phyloP scores from a whole-genome alignment of 2,329 filamentous ascomycete genomes.

The Trichophyton verrucosum region DNA sequence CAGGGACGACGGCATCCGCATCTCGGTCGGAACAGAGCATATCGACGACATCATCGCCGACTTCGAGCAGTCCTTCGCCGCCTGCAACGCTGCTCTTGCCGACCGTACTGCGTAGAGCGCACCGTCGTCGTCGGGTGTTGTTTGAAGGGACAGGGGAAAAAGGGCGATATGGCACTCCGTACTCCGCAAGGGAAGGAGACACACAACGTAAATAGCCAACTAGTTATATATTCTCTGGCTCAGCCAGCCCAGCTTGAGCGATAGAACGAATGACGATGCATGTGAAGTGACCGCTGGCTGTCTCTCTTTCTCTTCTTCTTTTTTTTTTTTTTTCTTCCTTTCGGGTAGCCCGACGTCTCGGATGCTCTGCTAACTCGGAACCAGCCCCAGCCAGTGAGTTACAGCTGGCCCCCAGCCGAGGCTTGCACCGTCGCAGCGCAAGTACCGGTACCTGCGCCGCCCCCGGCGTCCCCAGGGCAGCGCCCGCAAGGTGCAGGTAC shows the following conservation, averaged over 20 bases:
- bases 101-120: slow-evolving; percentile 5
- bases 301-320: too few relatives aligned
- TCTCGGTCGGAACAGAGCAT: slow-evolving; percentile 90
- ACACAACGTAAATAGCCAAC: too few relatives aligned
- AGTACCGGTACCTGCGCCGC: neutral
- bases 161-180: neutral
- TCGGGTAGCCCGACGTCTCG: neutral
- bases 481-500: neutral
- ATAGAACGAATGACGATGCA: neutral
- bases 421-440: neutral
- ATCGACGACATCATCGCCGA: slow-evolving; percentile 96
- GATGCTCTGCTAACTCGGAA: too few relatives aligned
- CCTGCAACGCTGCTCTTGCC: slow-evolving; percentile 22
- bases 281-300: neutral
- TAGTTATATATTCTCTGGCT: too few relatives aligned
- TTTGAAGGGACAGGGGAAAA: neutral
- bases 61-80: slow-evolving; percentile 79
- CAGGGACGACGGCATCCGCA: slow-evolving; percentile 79
- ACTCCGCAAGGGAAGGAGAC: neutral
- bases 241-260: neutral
- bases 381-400: too few relatives aligned
- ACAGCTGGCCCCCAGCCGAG: neutral
- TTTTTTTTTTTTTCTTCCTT: neutral
- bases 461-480: neutral
- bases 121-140: neutral